These are phyloP conservation scores for Aegilops umbellulata DNA, from an alignment of 176 grass and related monocot genomes.

Conservation along the genomic window DNA sequence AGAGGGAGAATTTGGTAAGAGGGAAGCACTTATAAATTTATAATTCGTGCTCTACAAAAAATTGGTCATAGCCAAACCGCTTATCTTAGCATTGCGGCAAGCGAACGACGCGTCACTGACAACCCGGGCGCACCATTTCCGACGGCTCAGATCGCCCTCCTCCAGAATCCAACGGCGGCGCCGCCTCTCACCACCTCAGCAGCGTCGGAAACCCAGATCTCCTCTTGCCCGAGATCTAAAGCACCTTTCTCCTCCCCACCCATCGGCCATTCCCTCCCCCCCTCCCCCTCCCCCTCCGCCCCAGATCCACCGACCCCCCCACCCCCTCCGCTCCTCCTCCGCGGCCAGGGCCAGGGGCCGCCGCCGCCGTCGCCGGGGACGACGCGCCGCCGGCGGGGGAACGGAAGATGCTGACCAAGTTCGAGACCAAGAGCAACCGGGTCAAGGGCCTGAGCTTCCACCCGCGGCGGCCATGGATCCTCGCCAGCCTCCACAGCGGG, in stretches of 20 bases:
- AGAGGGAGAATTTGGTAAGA: too few species aligned
- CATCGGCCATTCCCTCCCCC: background rate
- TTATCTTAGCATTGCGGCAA: background rate
- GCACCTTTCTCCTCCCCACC: background rate
- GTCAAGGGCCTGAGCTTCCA: conserved; percentile 98
- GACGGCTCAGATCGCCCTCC: background rate
- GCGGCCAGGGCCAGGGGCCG: conserved; percentile 19
- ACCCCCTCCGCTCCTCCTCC: conserved; percentile 5
- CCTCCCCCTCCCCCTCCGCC: background rate
- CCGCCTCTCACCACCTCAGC: background rate
- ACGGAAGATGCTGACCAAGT: conserved; percentile 91
- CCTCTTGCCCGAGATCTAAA: conserved; percentile 27
- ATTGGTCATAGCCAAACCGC: background rate
- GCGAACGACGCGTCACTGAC: background rate
- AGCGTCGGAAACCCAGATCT: conserved; percentile 10
- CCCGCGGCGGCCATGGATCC: conserved; percentile 94
- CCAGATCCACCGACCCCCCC: conserved; percentile 39
- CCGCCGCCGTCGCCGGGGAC: conserved; percentile 18
- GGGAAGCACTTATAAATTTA: too few species aligned
- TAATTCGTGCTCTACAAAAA: too few species aligned
- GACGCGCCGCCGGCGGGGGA: background rate
- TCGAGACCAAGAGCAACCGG: conserved; percentile 99
- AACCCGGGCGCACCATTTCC: background rate
- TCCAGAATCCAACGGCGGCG: background rate
- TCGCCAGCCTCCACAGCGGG: conserved; percentile 95